Evolutionary conservation across 768 basidiomycete genomes (phyloP), one percentile per base, ranked within the genome.

Genomic region (Lanmaoa rubissima): DNA sequence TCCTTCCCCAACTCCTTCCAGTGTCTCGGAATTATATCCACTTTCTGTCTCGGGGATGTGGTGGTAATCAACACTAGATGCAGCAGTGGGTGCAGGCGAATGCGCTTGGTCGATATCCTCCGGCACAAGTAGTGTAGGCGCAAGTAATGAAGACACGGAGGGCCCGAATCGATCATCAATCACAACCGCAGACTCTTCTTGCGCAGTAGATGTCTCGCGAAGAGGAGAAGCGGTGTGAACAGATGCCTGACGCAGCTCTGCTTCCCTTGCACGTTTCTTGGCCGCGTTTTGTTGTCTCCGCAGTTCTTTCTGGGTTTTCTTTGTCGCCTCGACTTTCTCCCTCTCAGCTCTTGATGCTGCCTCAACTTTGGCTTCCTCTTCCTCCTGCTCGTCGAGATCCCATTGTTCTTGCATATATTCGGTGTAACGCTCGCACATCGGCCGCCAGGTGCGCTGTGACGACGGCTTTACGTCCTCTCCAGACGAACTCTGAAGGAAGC

Each of bases 331-430:
- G 12, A 36, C 51, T 61, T 78, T 82, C 41, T 82, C 82, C n/a
- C 75, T 76, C 58, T 82, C 79, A 0, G 64, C 70, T 48, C 69
- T 78, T 17, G 76, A 75, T 17, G 64, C 67, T 9, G 75, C 74
- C 10, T 78, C 80, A 14, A 68, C 60, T 45, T 77, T 79, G 4
- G 85, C 84, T 61, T 86, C 84, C 26, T 79, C 78, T 66, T 94
- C 95, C 58, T 96, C 93, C 32, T 75, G 70, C n/a, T 78, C 82
- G 61, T 94, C 92, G 49, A 92, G 71, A 8, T 73, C 79, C 81
- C 85, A 86, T 68, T 95, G 91, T 69, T 97, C 94, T 47, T 76
- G 74, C 80, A 90, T 86, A 65, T 84, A 97, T 69, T 96, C 92
- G 19, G 79, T 52, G 71, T 96, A 98, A 9, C 95, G 85, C 52